Base-by-base conservation (phyloP, 306 rosid genomes). In the Cicer judaicum region DNA sequence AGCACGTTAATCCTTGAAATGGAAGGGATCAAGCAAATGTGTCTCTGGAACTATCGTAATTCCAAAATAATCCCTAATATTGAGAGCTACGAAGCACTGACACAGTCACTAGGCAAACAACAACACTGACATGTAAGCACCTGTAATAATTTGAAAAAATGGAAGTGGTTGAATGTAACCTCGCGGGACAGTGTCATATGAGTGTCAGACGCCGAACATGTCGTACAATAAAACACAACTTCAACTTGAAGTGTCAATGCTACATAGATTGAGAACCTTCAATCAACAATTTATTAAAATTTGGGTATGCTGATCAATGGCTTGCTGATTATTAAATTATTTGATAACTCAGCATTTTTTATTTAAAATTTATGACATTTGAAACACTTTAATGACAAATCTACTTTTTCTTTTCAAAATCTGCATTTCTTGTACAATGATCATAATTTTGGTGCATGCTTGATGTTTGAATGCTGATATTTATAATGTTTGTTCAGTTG, bases 401-500 rank as follows among this genome's bases (percentile, higher is more conserved):
- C 10, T 61, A 7, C 3, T 38, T 61, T 61, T 34, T 36, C 66
- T 36, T 60, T 34, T 60, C 18, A 60, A 56, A 60, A 60, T 60
- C 42, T 12, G 10, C 65, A 61, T 61, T 29, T 18, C 60, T 9
- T 61, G 47, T 36, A 38, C 38, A 61, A 36, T 61, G 24, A 8
- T 19, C 21, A 14, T 61, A 39, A 39, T 38, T 39, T 38, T 39
- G 13, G 43, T 60, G 66, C 66, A 60, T 6, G 18, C 11, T 65
- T 65, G 3, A 6, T 19, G 10, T 44, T 65, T 65, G 53, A 44
- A 19, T 44, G 54, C 70, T 81, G 78, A 62, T 80, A 38, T 43
- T 52, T 42, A 10, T 76, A 56, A 11, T 72, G 42, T 42, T 47
- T 47, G 48, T 79, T 83, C 89, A 91, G 98, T 78, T 82, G 98